Evolutionary conservation across 169 alveolate genomes (phyloP).

Genomic region (Plasmodium falciparum): DNA sequence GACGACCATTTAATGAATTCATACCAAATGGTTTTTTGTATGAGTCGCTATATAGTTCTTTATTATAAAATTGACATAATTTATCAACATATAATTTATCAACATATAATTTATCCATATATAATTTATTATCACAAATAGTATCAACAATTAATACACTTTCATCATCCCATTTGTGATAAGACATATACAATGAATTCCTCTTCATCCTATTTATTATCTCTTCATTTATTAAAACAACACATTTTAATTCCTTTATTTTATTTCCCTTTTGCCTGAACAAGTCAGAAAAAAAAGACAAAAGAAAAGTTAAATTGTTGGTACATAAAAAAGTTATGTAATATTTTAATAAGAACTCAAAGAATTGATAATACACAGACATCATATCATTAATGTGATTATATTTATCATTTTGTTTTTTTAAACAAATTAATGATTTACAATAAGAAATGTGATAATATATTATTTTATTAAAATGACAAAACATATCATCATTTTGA

Average conservation of each 20-base stretch:
- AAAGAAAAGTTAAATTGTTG: constrained; percentile 17
- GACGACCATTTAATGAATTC: not conserved
- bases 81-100: not conserved
- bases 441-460: constrained; percentile 17
- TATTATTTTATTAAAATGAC: constrained; percentile 6
- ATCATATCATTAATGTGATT: not conserved
- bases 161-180: too few species aligned
- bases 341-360: constrained; percentile 20
- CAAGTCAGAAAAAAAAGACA: not conserved
- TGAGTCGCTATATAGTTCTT: not conserved
- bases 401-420: not conserved
- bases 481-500: not conserved
- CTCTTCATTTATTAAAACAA: constrained; percentile 5
- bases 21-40: not conserved
- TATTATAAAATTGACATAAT: not conserved
- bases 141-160: too few species aligned
- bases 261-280: not conserved
- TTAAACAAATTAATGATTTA: not conserved
- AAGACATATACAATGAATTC: not conserved
- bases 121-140: not conserved
- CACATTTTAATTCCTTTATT: not conserved
- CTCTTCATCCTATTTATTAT: not conserved
- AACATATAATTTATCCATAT: not conserved
- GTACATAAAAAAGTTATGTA: constrained; percentile 26
- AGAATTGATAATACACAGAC: constrained; percentile 1